Conservation (phyloP, 208 protist species). For the Herpetomonas tarakana region DNA sequence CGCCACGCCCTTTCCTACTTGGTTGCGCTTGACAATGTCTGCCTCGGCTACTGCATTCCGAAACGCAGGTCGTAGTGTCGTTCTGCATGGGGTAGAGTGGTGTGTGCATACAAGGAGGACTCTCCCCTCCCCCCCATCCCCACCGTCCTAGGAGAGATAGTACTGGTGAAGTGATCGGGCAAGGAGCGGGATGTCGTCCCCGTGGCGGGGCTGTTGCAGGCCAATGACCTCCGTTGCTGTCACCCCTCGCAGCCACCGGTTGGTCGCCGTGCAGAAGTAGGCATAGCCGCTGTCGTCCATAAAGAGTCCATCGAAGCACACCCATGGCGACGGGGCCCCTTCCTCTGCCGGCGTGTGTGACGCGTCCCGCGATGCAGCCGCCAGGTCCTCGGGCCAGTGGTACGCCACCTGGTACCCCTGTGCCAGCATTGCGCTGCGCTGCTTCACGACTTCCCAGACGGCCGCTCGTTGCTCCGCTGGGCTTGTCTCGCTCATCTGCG, state of each 20-base stretch:
- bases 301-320: conserved; percentile 82
- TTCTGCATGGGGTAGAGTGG: too few relatives aligned
- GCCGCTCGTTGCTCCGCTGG: conserved; percentile 1
- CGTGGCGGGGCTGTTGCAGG: conserved; percentile 40
- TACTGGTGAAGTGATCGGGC: conserved; percentile 31
- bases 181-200: too few relatives aligned
- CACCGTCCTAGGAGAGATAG: conserved; percentile 28
- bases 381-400: conserved; percentile 55
- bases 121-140: too few relatives aligned
- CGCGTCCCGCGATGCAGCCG: conserved; percentile 33
- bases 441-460: conserved; percentile 24
- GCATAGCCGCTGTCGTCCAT: conserved; percentile 60
- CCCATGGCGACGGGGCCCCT: conserved; percentile 28
- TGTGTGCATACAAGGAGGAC: too few relatives aligned
- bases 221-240: conserved; percentile 87
- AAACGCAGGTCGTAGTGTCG: too few relatives aligned
- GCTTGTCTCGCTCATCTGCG: neutral
- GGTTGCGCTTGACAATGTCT: too few relatives aligned
- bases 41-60: too few relatives aligned
- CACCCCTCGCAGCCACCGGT: conserved; percentile 69
- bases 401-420: conserved; percentile 59
- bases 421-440: conserved; percentile 46
- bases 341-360: neutral
- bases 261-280: conserved; percentile 85
- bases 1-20: too few relatives aligned